Evolutionary conservation across 2,329 filamentous ascomycete species (phyloP).

Genomic region (Rhexocercosporidium sp.): DNA sequence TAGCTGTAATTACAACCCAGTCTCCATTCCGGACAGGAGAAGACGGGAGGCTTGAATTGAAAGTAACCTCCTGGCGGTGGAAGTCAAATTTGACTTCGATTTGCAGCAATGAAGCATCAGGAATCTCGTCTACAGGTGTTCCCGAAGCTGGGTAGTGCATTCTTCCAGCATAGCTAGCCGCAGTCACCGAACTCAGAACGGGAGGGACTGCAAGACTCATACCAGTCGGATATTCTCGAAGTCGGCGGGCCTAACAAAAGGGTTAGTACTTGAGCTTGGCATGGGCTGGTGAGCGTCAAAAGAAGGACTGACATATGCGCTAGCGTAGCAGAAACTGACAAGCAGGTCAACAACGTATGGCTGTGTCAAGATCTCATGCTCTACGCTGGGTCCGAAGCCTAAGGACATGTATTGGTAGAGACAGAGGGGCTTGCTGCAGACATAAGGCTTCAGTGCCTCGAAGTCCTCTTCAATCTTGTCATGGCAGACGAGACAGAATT

Average conservation of each 20-base stretch:
- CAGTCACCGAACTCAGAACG: neutral
- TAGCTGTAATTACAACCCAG: constrained; percentile 35
- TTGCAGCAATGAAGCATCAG: neutral
- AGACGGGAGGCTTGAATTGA: constrained; percentile 19
- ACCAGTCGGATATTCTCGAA: constrained; percentile 42
- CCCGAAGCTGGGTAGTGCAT: neutral
- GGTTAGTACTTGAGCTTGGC: neutral
- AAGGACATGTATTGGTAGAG: constrained; percentile 87
- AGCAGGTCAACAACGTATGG: constrained; percentile 86
- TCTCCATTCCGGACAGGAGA: constrained; percentile 37
- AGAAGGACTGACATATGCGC: constrained; percentile 34
- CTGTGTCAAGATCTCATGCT: constrained; percentile 81
- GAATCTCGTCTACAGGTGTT: neutral
- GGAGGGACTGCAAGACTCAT: constrained; percentile 42
- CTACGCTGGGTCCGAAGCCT: constrained; percentile 84
- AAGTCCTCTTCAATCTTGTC: constrained; percentile 68
- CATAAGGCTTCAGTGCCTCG: constrained; percentile 76
- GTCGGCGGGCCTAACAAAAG: constrained; percentile 22
- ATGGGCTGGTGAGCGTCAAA: neutral
- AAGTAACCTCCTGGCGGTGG: constrained; percentile 31
- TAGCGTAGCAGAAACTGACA: constrained; percentile 77
- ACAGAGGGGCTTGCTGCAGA: constrained; percentile 77
- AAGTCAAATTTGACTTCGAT: constrained; percentile 34
- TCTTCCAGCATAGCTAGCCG: neutral
- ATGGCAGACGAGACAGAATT: constrained; percentile 89